Percentiles rank a stretch among this genome's conserved stretches.
Conservation (phyloP, 2,329 filamentous ascomycete genomes). For the Monosporascus ibericus region DNA sequence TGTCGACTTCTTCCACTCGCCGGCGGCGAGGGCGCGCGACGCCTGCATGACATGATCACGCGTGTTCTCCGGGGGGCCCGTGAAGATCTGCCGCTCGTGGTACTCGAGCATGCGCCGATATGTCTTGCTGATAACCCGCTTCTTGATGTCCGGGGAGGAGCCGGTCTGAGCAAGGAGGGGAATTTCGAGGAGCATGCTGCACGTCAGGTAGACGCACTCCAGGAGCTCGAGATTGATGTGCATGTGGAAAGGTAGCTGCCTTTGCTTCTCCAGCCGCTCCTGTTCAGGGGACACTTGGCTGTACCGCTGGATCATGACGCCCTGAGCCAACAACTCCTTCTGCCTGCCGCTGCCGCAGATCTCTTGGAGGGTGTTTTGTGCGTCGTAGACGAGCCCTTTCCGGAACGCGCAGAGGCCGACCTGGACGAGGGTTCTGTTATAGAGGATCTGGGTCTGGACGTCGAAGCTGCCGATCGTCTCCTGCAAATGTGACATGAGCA, state of each 20-base stretch:
- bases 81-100: constrained; percentile 99
- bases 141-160: constrained; percentile 93
- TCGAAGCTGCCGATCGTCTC: constrained; percentile 97
- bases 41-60: constrained; percentile 99
- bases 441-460: constrained; percentile 93
- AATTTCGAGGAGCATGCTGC: constrained; percentile 98
- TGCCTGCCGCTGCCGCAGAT: constrained; percentile 96
- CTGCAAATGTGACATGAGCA: constrained; percentile 98
- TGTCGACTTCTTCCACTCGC: constrained; percentile 97
- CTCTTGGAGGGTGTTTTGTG: constrained; percentile 94
- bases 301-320: constrained; percentile 96
- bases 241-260: constrained; percentile 99
- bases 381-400: constrained; percentile 92
- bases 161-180: constrained; percentile 94
- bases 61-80: constrained; percentile 95
- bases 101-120: constrained; percentile 99
- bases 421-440: constrained; percentile 96
- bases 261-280: constrained; percentile 92
- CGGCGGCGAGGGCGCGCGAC: constrained; percentile 90
- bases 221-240: constrained; percentile 99
- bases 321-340: constrained; percentile 96
- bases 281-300: constrained; percentile 95
- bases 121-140: constrained; percentile 97
- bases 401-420: constrained; percentile 98
- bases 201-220: constrained; percentile 97